These are phyloP conservation scores for Clarireedia monteithiana DNA, from an alignment of 2,329 filamentous ascomycete species.

Conservation along the genomic window DNA sequence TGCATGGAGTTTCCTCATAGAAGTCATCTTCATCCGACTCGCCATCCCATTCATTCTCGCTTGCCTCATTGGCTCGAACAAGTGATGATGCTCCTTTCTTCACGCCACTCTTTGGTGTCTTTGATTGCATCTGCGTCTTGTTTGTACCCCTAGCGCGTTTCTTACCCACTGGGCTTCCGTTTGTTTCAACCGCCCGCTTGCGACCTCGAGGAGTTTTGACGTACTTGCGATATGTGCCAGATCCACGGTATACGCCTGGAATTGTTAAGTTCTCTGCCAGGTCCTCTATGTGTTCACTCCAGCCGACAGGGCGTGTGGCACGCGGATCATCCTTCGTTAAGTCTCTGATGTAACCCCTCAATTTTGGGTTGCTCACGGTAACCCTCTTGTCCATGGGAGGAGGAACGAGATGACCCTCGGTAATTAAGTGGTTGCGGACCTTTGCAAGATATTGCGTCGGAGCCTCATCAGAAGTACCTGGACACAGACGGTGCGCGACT, in stretches of 20 bases:
- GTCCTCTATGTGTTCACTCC: slow-evolving; percentile 19
- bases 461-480: slow-evolving; percentile 19
- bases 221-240: slow-evolving; percentile 21
- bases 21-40: too few species aligned
- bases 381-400: slow-evolving; percentile 18
- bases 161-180: not conserved
- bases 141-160: not conserved
- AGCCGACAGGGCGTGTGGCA: slow-evolving; percentile 12
- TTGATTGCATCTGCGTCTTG: too few species aligned
- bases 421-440: slow-evolving; percentile 18
- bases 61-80: too few species aligned
- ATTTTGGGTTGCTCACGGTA: not conserved
- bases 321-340: slow-evolving; percentile 3
- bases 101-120: too few species aligned
- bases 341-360: slow-evolving; percentile 24
- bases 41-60: too few species aligned
- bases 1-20: too few species aligned
- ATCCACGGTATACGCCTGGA: slow-evolving; percentile 20
- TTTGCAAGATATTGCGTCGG: slow-evolving; percentile 22
- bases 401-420: slow-evolving; percentile 27
- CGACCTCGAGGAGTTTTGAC: not conserved
- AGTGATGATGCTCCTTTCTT: too few species aligned
- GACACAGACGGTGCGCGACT: slow-evolving; percentile 21
- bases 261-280: slow-evolving; percentile 15
- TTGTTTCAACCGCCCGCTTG: not conserved